Conservation (phyloP, 1,284 basidiomycete species). For the Anthracocystis walkeri region DNA sequence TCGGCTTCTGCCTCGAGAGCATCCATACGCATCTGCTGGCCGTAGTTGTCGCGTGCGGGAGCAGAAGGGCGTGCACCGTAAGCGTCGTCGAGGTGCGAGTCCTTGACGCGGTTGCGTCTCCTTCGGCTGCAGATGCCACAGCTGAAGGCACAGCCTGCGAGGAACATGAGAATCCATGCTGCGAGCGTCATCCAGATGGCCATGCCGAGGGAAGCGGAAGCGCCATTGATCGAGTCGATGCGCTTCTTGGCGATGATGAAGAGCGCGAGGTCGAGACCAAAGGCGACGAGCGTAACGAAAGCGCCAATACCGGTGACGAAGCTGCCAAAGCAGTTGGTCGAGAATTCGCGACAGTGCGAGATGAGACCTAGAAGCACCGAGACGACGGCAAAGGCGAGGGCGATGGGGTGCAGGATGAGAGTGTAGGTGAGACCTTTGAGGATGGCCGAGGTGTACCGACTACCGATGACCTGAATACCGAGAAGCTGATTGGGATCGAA, state of each 20-base stretch:
- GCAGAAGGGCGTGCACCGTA: slow-evolving; percentile 36
- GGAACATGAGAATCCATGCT: slow-evolving; percentile 60
- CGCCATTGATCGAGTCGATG: slow-evolving; percentile 58
- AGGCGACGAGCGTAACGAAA: slow-evolving; percentile 55
- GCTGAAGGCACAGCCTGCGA: slow-evolving; percentile 55
- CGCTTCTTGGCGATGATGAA: slow-evolving; percentile 65
- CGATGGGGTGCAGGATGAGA: slow-evolving; percentile 60
- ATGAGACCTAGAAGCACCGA: slow-evolving; percentile 59
- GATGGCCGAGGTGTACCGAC: slow-evolving; percentile 49
- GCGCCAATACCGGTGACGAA: slow-evolving; percentile 58
- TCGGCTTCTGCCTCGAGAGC: slow-evolving; percentile 61
- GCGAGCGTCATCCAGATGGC: slow-evolving; percentile 65
- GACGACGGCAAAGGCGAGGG: slow-evolving; percentile 49
- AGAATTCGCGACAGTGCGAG: slow-evolving; percentile 54
- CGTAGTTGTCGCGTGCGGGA: slow-evolving; percentile 38
- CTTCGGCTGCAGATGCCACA: slow-evolving; percentile 57
- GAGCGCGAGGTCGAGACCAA: slow-evolving; percentile 62
- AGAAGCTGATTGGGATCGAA: slow-evolving; percentile 64
- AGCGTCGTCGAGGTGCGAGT: slow-evolving; percentile 42
- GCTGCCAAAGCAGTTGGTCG: slow-evolving; percentile 51
- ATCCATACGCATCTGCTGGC: slow-evolving; percentile 64
- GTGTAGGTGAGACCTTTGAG: slow-evolving; percentile 65
- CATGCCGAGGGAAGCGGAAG: slow-evolving; percentile 51
- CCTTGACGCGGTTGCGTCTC: slow-evolving; percentile 48
- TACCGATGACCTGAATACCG: slow-evolving; percentile 44